A percentile compares a stretch with the other conserved stretches of the same genome.
Conservation (phyloP, 345 rosid species). For the Sonneratia caseolaris region DNA sequence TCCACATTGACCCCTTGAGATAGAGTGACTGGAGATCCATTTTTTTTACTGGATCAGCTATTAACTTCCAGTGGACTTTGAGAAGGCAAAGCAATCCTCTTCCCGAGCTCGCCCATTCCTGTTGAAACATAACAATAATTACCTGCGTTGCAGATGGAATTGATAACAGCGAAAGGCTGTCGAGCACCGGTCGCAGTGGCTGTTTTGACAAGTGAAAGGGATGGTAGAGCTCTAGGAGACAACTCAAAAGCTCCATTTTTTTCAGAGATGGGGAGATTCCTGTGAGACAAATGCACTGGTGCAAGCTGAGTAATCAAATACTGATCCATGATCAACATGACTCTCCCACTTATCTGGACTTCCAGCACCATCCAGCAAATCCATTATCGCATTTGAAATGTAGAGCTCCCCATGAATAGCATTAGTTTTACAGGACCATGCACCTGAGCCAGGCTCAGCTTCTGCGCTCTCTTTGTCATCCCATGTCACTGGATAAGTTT, state of each 20-base stretch:
- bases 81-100: background rate
- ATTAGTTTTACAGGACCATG: too few species aligned
- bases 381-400: too few species aligned
- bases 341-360: background rate
- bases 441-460: too few species aligned
- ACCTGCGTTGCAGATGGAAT: constrained; percentile 2
- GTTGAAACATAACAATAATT: constrained; percentile 1
- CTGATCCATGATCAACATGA: background rate
- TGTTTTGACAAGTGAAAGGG: background rate
- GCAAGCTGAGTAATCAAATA: background rate
- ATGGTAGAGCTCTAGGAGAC: background rate
- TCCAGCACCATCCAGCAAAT: background rate
- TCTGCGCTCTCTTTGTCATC: too few species aligned
- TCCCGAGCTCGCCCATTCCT: background rate
- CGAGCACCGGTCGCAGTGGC: background rate
- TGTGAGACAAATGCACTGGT: background rate
- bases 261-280: background rate
- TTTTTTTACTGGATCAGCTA: background rate
- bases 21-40: background rate
- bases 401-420: too few species aligned
- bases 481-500: background rate
- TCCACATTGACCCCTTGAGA: background rate
- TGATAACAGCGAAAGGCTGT: background rate
- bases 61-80: background rate
- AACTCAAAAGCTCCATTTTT: background rate